Base-by-base conservation (phyloP, 371 early-diverging fungal species). In the Apophysomyces variabilis region DNA sequence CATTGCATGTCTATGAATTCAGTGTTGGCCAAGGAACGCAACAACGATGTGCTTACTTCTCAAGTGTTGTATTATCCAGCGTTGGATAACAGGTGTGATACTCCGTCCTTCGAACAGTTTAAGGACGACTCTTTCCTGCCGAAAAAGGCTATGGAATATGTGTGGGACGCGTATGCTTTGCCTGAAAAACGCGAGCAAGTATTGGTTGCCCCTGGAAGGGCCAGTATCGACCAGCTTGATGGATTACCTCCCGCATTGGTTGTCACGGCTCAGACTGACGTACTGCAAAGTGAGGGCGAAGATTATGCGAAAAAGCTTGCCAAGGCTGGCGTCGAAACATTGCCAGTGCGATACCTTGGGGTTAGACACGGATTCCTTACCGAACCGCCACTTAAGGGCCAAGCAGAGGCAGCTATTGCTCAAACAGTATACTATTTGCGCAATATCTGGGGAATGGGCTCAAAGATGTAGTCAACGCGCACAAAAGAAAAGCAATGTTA, bases 231-330 rank as follows among this genome's bases (percentile, higher is more conserved):
- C 32, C 68, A 69, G 1, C 64, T 81, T 7, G 21, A 66, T 36
- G 77, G 70, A 0, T 58, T 81, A 7, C 75, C 82, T 0, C 77
- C 73, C 7, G 73, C 79, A 3, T 47, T 81, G 8, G 43, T 78
- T 0, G 60, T 81, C 6, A 75, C 70, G 2, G 77, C 75, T 12
- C 77, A 78, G 43, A 67, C 54, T 11, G 79, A 81, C 67, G 65
- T 72, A 5, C 57, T 81, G 43, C 67, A 79, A 60, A 72, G 71
- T 54, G 77, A 81, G 38, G 78, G 72, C 26, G 82, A 81, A 44
- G 61, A 44, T 0, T 81, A 75, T 63, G 77, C 62, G 1, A 57
- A 62, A 5, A 65, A 62, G n/a, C 43, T 81, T n/a, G 39, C 26
- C 2, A 9, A 64, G 9, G 79, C 79, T n/a, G 79, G 77, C 41